Percentiles rank a stretch among this genome's conserved stretches.
These are phyloP conservation scores for Candida bentonensis DNA, from an alignment of 805 yeast species.

Conservation along the genomic window DNA sequence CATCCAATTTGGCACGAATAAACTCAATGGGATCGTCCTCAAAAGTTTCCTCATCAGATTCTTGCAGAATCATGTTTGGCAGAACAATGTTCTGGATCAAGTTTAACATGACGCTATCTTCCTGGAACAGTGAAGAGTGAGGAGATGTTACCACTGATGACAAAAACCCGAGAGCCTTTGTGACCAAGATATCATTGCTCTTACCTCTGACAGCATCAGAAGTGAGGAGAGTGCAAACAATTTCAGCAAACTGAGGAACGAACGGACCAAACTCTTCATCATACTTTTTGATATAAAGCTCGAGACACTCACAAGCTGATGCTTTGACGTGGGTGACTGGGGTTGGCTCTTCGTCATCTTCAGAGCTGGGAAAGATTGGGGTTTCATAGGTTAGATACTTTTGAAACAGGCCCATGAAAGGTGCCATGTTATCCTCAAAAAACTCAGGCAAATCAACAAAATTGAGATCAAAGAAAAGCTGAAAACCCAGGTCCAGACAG, in stretches of 20 bases:
- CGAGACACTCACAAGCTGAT: slow-evolving; percentile 70
- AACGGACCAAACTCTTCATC: slow-evolving; percentile 80
- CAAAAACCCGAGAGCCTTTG: slow-evolving; percentile 65
- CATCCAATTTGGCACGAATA: slow-evolving; percentile 87
- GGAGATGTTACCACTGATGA: slow-evolving; percentile 67
- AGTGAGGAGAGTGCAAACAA: slow-evolving; percentile 66
- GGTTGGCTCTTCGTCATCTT: slow-evolving; percentile 55
- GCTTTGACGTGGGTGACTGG: slow-evolving; percentile 60
- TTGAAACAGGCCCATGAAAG: slow-evolving; percentile 69
- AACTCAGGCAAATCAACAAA: slow-evolving; percentile 98
- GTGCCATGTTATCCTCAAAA: slow-evolving; percentile 76
- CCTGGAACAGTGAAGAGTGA: slow-evolving; percentile 48
- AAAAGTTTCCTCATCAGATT: slow-evolving; percentile 78
- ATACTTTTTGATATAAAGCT: slow-evolving; percentile 77
- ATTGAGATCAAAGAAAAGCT: slow-evolving; percentile 83
- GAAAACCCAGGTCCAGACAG: slow-evolving; percentile 54
- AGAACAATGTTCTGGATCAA: slow-evolving; percentile 71
- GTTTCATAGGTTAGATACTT: slow-evolving; percentile 58
- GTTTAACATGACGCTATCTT: slow-evolving; percentile 51
- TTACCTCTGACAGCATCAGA: slow-evolving; percentile 56
- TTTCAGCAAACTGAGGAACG: slow-evolving; percentile 64
- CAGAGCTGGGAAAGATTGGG: slow-evolving; percentile 37
- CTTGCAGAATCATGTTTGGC: slow-evolving; percentile 79
- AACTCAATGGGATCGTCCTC: slow-evolving; percentile 96
- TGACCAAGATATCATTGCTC: slow-evolving; percentile 62